Percentiles rank a stretch among this genome's conserved stretches.
phyloP scores from a whole-genome alignment of 805 yeast genomes.

The Tetrapisispora taiwanensis region DNA sequence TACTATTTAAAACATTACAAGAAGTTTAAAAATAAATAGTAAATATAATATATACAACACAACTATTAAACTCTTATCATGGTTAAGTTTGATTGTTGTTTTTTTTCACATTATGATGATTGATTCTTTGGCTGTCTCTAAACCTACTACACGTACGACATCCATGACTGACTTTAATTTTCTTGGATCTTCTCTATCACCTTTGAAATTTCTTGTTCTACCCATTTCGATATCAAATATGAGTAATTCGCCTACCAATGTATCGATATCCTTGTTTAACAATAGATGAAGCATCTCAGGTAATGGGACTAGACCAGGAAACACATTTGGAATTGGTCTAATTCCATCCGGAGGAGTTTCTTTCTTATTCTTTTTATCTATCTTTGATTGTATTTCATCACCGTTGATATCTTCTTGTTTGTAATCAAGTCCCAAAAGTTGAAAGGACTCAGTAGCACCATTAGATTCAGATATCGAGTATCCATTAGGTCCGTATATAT shows the following conservation, averaged over 20 bases:
- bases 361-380: slow-evolving; percentile 3
- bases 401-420: slow-evolving; percentile 2
- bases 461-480: slow-evolving; percentile 19
- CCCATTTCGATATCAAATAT: slow-evolving; percentile 16
- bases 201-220: slow-evolving; percentile 21
- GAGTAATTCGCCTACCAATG: slow-evolving; percentile 17
- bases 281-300: slow-evolving; percentile 35
- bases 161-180: slow-evolving; percentile 29
- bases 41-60: no score
- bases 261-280: slow-evolving; percentile 20
- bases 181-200: slow-evolving; percentile 15
- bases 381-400: neutral
- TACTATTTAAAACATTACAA: no score
- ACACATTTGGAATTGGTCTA: slow-evolving; percentile 31
- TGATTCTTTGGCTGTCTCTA: slow-evolving; percentile 27
- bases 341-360: neutral
- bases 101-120: slow-evolving; percentile 16
- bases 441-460: slow-evolving; percentile 12
- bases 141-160: slow-evolving; percentile 36
- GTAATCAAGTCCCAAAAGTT: slow-evolving; percentile 15
- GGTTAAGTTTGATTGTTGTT: no score
- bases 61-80: no score
- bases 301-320: slow-evolving; percentile 44
- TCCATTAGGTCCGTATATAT: slow-evolving; percentile 32
- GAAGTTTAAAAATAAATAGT: no score